A percentile compares a stretch with the other conserved stretches of the same genome.
Evolutionary conservation across 768 basidiomycete genomes (phyloP).

Genomic region (Podaxis mareebaensis): DNA sequence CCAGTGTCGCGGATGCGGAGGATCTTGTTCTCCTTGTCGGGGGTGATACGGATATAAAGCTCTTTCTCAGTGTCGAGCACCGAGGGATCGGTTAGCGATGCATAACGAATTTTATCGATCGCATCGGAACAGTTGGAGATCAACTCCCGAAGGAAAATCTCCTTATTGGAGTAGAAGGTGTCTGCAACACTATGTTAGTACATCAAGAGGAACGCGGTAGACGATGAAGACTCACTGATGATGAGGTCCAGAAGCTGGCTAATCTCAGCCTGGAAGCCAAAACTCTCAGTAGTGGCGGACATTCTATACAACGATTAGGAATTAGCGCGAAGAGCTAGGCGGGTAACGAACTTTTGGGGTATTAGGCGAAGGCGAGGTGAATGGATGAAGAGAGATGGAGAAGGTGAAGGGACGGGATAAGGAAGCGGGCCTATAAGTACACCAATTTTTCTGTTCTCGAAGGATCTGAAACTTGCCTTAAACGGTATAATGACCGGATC

Average conservation of each 20-base stretch:
- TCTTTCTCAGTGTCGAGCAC: constrained; percentile 91
- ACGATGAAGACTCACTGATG: constrained; percentile 69
- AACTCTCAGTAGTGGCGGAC: constrained; percentile 76
- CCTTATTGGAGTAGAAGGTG: constrained; percentile 99
- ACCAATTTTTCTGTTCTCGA: constrained; percentile 45
- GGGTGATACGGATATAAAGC: constrained; percentile 89
- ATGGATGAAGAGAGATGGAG: constrained; percentile 26
- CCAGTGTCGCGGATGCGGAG: constrained; percentile 93
- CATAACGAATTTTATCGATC: constrained; percentile 98
- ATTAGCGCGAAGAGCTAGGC: not conserved
- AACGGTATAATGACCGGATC: constrained; percentile 30
- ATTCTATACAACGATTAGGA: constrained; percentile 24
- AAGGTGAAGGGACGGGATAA: constrained; percentile 25
- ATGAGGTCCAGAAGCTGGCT: constrained; percentile 97
- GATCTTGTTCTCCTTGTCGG: constrained; percentile 94
- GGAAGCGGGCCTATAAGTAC: constrained; percentile 36
- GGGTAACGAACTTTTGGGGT: constrained; percentile 20
- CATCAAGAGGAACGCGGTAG: not conserved
- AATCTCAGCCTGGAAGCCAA: constrained; percentile 99
- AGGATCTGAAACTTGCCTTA: constrained; percentile 50
- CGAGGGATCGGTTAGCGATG: constrained; percentile 90
- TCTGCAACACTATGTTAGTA: constrained; percentile 45
- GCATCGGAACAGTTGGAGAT: constrained; percentile 99
- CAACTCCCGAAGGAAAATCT: constrained; percentile 98
- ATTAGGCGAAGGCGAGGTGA: constrained; percentile 20